Percentiles rank a stretch among this genome's conserved stretches.
These are phyloP conservation scores for Ophiorrhiza pumila DNA, from an alignment of 257 asterid species.

Conservation along the genomic window DNA sequence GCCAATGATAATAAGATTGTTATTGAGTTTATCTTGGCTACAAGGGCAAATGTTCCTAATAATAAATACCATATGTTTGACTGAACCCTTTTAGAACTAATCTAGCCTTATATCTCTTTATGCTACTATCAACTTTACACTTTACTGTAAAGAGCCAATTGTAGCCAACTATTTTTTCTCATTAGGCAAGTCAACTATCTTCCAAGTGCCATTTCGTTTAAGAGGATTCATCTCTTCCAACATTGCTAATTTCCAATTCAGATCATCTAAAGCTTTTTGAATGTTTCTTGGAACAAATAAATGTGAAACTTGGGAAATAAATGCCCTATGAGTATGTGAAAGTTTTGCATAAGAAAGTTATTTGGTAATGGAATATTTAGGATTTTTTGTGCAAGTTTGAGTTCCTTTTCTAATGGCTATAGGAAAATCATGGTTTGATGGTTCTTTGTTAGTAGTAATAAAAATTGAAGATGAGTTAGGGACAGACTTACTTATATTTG, in stretches of 20 bases:
- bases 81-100: no score
- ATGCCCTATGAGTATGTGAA: neutral
- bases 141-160: neutral
- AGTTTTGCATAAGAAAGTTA: neutral
- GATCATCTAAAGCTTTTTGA: neutral
- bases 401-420: neutral
- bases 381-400: neutral
- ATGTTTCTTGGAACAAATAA: constrained; percentile 6
- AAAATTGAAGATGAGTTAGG: no score
- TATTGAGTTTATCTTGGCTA: neutral
- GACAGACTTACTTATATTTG: no score
- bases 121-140: neutral
- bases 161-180: neutral
- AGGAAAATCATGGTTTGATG: neutral
- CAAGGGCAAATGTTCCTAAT: no score
- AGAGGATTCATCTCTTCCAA: constrained; percentile 9
- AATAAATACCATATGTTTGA: no score
- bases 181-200: neutral
- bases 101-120: no score
- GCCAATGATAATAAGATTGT: no score
- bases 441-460: no score
- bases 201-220: neutral
- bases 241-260: neutral
- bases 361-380: neutral
- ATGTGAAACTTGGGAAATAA: neutral